Evolutionary conservation across 192 early-diverging fungal species (phyloP), one percentile per base, ranked within the genome.

Genomic region (Kickxella alabastrina): DNA sequence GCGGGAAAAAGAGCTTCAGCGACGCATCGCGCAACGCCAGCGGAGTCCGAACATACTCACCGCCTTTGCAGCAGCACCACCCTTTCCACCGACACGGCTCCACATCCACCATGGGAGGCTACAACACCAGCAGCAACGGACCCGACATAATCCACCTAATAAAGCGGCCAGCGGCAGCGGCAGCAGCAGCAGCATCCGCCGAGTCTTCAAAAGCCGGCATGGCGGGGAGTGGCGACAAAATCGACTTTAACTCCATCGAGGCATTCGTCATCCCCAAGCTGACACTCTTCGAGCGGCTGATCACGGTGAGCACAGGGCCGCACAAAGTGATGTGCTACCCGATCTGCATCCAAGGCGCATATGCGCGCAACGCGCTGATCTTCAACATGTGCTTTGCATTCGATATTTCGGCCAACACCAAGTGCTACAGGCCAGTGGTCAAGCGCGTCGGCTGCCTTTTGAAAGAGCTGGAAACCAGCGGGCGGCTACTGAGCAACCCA

Each of bases 301-400:
- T 75, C 4, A 75, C 72, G 10, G 57, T 68, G 12, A 48, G 64
- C 22, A 68, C 72, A 25, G 66, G 66, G 1, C 41, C 21, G 22
- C 42, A 59, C 66, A 75, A 68, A 37, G 45, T 75, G 35, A 68
- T 75, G 65, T 64, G 72, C 36, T 75, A 75, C 32, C 72, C 72
- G n/a, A 47, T 75, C n/a, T 51, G 56, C 0, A 43, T 75, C 3
- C 45, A 68, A 29, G 72, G 72, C 8, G 57, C 59, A 23, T 90
- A 92, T 52, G 67, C 75, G 43, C 77, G 96, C 18, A 95, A 93
- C 67, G 84, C 81, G 24, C 75, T 95, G 41, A 79, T 92, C 22
- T 98, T 94, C 76, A 98, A 98, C 68, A 77, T 95, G 39, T 87
- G 90, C 48, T 96, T 98, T 83, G 87, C 92, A 10, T 97, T 98